Conservation (phyloP, 164 flowering plant species). For the Cinnamomum micranthum region DNA sequence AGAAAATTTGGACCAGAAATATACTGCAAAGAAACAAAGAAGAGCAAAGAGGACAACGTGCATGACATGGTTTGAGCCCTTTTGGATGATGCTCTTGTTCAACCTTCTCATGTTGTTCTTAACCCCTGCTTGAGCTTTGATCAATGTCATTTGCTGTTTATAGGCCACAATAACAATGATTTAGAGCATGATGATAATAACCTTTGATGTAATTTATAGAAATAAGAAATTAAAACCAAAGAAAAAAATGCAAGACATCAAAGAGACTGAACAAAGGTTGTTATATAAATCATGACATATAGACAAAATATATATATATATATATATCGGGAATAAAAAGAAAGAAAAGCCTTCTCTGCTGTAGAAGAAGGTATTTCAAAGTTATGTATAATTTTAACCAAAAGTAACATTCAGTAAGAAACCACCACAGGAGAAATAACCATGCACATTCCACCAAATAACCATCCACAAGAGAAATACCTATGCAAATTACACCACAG, state of each 20-base stretch:
- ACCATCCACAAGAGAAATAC: too few species aligned
- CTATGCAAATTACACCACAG: too few species aligned
- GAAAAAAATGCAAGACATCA: too few species aligned
- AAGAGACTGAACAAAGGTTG: too few species aligned
- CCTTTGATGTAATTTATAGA: too few species aligned
- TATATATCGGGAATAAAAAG: too few species aligned
- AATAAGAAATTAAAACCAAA: too few species aligned
- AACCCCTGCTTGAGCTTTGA: slow-evolving; percentile 89
- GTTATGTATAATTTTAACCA: not conserved
- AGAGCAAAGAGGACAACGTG: slow-evolving; percentile 80
- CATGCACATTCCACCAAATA: too few species aligned
- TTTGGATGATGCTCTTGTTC: slow-evolving; percentile 66
- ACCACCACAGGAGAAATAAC: not conserved
- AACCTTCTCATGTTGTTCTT: slow-evolving; percentile 85
- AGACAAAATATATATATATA: too few species aligned
- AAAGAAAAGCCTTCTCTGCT: too few species aligned
- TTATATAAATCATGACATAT: too few species aligned
- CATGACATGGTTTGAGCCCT: slow-evolving; percentile 68
- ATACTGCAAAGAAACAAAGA: slow-evolving; percentile 52
- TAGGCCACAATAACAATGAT: not conserved
- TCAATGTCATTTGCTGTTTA: slow-evolving; percentile 81
- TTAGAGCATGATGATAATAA: not conserved
- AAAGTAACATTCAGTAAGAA: not conserved
- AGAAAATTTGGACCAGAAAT: slow-evolving; percentile 58
- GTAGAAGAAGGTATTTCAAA: too few species aligned